A percentile compares a stretch with the other conserved stretches of the same genome.
Evolutionary conservation across 192 early-diverging fungal genomes (phyloP).

Genomic region (Anaeromyces robustus): DNA sequence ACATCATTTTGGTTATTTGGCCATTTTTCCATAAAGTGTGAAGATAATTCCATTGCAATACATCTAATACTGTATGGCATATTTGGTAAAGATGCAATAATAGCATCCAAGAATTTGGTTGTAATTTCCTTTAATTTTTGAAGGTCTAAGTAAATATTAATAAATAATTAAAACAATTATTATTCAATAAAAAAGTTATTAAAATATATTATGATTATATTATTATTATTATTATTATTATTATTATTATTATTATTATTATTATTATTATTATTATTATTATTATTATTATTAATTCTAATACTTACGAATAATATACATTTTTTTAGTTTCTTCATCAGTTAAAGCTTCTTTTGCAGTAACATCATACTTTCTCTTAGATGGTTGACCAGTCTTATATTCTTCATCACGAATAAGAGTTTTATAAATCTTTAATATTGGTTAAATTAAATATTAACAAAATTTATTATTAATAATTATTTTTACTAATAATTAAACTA

Average conservation of each 20-base stretch:
- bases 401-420: conserved; percentile 80
- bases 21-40: conserved; percentile 66
- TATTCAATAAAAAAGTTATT: too few relatives aligned
- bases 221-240: too few relatives aligned
- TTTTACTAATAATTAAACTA: conserved; percentile 3
- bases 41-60: conserved; percentile 80
- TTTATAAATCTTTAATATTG: conserved; percentile 83
- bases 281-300: not conserved
- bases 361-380: conserved; percentile 55
- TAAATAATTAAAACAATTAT: not conserved
- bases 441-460: conserved; percentile 17
- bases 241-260: not conserved
- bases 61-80: conserved; percentile 95
- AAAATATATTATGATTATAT: too few relatives aligned
- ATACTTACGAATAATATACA: conserved; percentile 17
- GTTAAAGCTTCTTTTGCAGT: conserved; percentile 61
- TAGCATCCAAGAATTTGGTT: conserved; percentile 66
- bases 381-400: conserved; percentile 66
- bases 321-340: conserved; percentile 49
- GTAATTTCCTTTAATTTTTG: conserved; percentile 68
- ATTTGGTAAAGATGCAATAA: conserved; percentile 53
- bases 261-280: not conserved
- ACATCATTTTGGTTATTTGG: conserved; percentile 61
- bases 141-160: conserved; percentile 36
- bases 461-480: not conserved